phyloP scores from a whole-genome alignment of 129 eudicot genomes.

The Tanacetum coccineum region DNA sequence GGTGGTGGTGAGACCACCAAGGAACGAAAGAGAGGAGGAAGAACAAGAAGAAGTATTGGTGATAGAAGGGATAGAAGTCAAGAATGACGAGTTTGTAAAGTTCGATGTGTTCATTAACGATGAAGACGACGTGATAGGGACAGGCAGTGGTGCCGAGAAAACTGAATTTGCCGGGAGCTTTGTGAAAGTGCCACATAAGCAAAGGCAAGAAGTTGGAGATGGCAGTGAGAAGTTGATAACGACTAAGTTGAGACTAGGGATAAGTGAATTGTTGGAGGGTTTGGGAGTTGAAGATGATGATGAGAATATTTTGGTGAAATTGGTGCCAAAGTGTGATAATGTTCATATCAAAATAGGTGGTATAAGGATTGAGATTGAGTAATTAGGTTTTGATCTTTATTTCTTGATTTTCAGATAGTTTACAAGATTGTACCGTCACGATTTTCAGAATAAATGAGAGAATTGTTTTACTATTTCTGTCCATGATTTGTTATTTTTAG shows the following conservation, averaged over 20 bases:
- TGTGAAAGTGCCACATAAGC: conserved; percentile 30
- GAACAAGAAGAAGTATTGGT: conserved; percentile 34
- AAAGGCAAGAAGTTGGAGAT: not conserved
- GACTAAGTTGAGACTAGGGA: conserved; percentile 35
- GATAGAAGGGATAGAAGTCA: conserved; percentile 26
- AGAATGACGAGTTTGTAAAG: conserved; percentile 31
- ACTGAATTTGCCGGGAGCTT: conserved; percentile 32
- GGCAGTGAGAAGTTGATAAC: conserved; percentile 10
- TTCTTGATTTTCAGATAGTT: not conserved
- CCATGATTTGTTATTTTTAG: not conserved
- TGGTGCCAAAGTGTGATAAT: conserved; percentile 42
- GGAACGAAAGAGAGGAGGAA: conserved; percentile 13
- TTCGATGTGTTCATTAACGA: conserved; percentile 34
- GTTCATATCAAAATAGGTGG: conserved; percentile 40
- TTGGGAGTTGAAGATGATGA: conserved; percentile 52
- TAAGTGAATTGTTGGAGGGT: conserved; percentile 41
- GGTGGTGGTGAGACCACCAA: conserved; percentile 25
- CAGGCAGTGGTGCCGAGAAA: conserved; percentile 12
- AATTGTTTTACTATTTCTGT: not conserved
- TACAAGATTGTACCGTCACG: not conserved
- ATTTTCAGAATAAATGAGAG: not conserved
- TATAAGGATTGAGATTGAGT: conserved; percentile 41
- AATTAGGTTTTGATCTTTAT: not conserved
- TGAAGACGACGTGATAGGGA: conserved; percentile 22
- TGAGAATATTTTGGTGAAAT: conserved; percentile 37